Conservation (phyloP, 1,284 basidiomycete genomes). For the Marasmius oreades region DNA sequence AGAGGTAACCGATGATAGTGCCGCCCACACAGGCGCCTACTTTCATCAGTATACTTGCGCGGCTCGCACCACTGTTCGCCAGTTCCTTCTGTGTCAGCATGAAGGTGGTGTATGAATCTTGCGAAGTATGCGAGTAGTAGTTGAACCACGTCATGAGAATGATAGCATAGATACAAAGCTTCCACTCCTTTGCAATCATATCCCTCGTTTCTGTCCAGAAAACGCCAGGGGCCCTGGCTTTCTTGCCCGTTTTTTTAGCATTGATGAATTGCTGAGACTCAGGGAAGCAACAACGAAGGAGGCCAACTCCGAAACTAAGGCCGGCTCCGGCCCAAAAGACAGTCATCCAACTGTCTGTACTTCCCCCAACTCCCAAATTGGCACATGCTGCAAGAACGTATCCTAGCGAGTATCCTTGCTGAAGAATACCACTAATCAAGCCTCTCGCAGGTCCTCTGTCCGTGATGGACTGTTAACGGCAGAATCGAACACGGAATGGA, state of each 20-base stretch:
- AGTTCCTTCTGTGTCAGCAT: conserved; percentile 12
- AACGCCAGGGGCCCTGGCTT: conserved; percentile 6
- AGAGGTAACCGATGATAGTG: conserved; percentile 12
- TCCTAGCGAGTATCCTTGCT: conserved; percentile 15
- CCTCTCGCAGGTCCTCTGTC: conserved; percentile 10
- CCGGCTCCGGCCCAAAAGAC: conserved; percentile 13
- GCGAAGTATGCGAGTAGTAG: conserved; percentile 13
- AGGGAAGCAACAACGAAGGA: conserved; percentile 12
- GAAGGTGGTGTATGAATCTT: conserved; percentile 14
- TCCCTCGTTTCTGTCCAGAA: conserved; percentile 8
- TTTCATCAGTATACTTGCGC: conserved; percentile 14
- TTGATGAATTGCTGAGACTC: conserved; percentile 14
- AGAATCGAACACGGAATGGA: not conserved
- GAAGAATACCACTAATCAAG: conserved; percentile 14
- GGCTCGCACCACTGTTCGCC: conserved; percentile 8
- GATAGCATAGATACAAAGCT: not conserved
- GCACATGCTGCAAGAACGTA: conserved; percentile 12
- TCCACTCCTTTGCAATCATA: conserved; percentile 12
- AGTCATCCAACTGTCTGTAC: conserved; percentile 10
- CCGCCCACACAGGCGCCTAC: conserved; percentile 13
- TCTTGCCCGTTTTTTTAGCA: conserved; percentile 11
- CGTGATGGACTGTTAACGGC: not conserved
- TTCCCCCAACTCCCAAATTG: conserved; percentile 11
- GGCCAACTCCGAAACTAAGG: conserved; percentile 8
- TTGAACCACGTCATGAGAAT: conserved; percentile 16